Base-by-base conservation (phyloP, 306 rosid species). In the Styphnolobium japonicum region DNA sequence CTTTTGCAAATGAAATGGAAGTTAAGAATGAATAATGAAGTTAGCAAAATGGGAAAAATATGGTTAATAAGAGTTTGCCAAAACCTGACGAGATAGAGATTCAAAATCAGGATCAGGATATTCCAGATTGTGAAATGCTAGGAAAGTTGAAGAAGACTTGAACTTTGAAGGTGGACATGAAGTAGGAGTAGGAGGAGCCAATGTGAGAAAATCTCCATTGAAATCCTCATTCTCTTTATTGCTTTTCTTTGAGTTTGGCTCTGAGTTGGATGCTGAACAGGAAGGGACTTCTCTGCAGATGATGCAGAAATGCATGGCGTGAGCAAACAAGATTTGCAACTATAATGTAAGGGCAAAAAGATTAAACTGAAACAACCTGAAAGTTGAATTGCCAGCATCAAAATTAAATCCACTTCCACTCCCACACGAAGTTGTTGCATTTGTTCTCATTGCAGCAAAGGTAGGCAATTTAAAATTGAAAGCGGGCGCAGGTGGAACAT, bases 261-360 rank as follows among this genome's bases (percentile, higher is more conserved):
- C 85, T 3, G 84, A 71, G 71, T 82, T 75, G 10, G 89, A 81
- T 14, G 86, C 68, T 61, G 88, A 84, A 80, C 81, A 68, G 15
- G 85, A 79, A 79, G 82, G 81, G 2, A 81, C 79, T 83, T 87
- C 88, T 83, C 97, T 92, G 90, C 79, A 61, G 18, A 75, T 71
- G 25, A 21, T 15, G 34, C 69, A 85, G 45, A 68, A 77, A 65
- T 3, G 15, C 6, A 79, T 31, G 15, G 64, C 73, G 36, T 80
- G 61, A 84, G 85, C 51, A 80, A 15, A 80, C 53, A 34, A 14
- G 14, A 45, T 4, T 60, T 67, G 27, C 45, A 48, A 56, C 15
- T 31, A 79, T 63, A 68, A 52, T 11, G 27, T 16, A 66, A 71
- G 15, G 42, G 34, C 9, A 46, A 77, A 70, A 76, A 34, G 40